Conservation (phyloP, 2,329 filamentous ascomycete species). For the Atkinsonella texensis region DNA sequence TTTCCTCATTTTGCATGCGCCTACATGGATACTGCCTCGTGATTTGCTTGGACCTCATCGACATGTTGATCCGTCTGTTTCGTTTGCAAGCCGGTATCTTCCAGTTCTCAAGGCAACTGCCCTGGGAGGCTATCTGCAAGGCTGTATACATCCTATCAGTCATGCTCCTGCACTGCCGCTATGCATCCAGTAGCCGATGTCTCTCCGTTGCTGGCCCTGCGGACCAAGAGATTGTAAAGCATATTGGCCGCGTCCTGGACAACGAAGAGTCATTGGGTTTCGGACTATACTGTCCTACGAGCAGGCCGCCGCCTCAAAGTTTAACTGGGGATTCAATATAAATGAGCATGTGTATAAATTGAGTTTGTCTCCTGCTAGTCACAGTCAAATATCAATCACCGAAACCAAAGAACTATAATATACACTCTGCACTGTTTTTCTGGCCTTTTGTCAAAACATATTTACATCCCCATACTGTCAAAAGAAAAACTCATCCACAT, state of each 20-base stretch:
- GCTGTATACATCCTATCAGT: not conserved
- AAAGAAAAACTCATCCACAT: not conserved
- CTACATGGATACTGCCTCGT: not conserved
- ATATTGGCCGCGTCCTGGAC: not conserved
- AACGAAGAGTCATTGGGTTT: not conserved
- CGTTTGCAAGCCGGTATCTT: not conserved
- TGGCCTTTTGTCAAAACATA: not conserved
- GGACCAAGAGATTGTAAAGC: not conserved
- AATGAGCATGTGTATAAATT: not conserved
- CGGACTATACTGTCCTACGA: not conserved
- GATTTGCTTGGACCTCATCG: not conserved
- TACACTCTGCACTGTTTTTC: not conserved
- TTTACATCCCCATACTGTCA: not conserved
- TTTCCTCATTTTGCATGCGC: not conserved
- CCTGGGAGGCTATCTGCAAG: not conserved
- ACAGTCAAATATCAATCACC: too few species aligned
- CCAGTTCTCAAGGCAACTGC: not conserved
- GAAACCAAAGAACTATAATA: not conserved
- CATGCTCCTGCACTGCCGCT: not conserved
- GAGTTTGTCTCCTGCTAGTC: not conserved
- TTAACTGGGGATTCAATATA: not conserved
- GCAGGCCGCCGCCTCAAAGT: not conserved
- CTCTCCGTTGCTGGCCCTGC: not conserved
- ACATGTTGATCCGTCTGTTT: not conserved
- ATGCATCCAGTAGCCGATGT: too few species aligned